These are phyloP conservation scores for Pilobolus umbonatus DNA, from an alignment of 192 early-diverging fungal genomes.

Conservation along the genomic window DNA sequence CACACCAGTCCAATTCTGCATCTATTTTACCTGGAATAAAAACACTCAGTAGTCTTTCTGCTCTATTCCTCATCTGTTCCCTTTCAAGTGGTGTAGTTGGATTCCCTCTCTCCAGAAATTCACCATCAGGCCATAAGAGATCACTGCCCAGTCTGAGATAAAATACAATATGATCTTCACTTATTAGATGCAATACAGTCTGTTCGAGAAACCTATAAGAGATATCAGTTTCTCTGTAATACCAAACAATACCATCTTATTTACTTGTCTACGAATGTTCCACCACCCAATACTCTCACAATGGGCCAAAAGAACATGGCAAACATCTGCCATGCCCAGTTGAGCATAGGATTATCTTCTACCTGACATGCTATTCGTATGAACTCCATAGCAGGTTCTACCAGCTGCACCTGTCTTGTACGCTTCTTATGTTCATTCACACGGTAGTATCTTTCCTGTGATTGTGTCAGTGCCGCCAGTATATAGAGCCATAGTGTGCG, in stretches of 20 bases:
- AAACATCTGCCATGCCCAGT: conserved; percentile 45
- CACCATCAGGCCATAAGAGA: conserved; percentile 44
- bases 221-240: background rate
- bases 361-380: conserved; percentile 36
- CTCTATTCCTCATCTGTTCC: conserved; percentile 37
- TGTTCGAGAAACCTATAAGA: conserved; percentile 41
- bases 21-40: conserved; percentile 38
- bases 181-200: conserved; percentile 42
- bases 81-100: conserved; percentile 32
- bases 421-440: conserved; percentile 31
- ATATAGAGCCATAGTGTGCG: conserved; percentile 19
- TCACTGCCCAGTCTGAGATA: conserved; percentile 44
- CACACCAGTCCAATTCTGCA: background rate
- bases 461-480: conserved; percentile 21
- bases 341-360: conserved; percentile 37
- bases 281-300: conserved; percentile 38
- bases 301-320: conserved; percentile 44
- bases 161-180: conserved; percentile 41
- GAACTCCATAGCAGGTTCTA: conserved; percentile 28
- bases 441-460: conserved; percentile 33
- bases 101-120: conserved; percentile 34
- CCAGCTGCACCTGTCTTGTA: conserved; percentile 27
- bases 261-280: conserved; percentile 45
- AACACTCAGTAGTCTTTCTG: conserved; percentile 36
- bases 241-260: background rate